Evolutionary conservation across 2,329 filamentous ascomycete species (phyloP), one percentile per base, ranked within the genome.

Genomic region (Fusarium longipes): DNA sequence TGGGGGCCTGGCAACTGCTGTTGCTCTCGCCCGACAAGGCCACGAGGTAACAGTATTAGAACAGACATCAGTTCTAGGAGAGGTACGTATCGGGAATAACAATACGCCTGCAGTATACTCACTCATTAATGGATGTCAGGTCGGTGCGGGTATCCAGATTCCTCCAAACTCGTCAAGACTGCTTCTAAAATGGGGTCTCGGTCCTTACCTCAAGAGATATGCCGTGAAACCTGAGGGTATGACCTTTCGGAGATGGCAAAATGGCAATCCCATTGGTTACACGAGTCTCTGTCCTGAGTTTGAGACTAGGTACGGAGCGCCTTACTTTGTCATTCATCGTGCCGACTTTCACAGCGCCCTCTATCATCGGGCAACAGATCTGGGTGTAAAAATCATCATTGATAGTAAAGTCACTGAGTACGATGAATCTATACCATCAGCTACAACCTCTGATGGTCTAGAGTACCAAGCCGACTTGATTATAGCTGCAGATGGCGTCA

Each of bases 131-230:
- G 1, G 2, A 2, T 8, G 1, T 17, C 3, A 58, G 56, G 56
- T 59, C 9, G 56, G 56, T 3, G 56, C 56, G 5, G 56, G 56
- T 2, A 58, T 59, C 1, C 56, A 59, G 8, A 59, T 59, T 2
- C 56, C 56, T 10, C 15, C 56, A 1, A 59, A 59, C 2, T 59
- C 56, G 1, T 10, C 53, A 2, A 27, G 42, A 10, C 5, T 59
- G 0, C 56, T 59, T 4, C 8, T 36, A 1, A 58, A 15, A 17
- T 59, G 56, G 53, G 56, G 56, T 2, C 20, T 59, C 0, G 42
- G 24, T 3, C 42, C 42, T 25, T 59, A 58, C 4, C 42, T 59
- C 6, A 8, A 58, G 14, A 9, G 50, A 5, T 22, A 42, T 14
- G 53, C 42, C 2, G 20, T 59, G 3, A 58, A 50, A 11, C 53